Percentiles rank a stretch among this genome's conserved stretches.
These are phyloP conservation scores for Candida quercuum DNA, from an alignment of 805 yeast species.

Conservation along the genomic window DNA sequence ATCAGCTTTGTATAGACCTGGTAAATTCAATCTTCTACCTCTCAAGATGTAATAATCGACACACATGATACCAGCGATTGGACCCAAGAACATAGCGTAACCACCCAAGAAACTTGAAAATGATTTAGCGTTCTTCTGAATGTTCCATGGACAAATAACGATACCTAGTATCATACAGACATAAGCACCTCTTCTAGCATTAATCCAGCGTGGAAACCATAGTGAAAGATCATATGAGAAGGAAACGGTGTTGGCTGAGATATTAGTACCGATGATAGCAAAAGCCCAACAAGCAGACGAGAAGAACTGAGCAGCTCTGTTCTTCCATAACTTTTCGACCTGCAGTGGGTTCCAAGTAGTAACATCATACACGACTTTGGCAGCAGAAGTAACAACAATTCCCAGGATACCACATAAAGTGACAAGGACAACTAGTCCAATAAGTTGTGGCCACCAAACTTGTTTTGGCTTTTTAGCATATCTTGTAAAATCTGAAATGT, in stretches of 20 bases:
- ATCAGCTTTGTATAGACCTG: constrained; percentile 52
- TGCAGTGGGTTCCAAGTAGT: constrained; percentile 40
- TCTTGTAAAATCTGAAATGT: constrained; percentile 35
- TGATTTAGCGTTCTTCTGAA: constrained; percentile 45
- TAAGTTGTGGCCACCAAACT: constrained; percentile 27
- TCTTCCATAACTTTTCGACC: constrained; percentile 30
- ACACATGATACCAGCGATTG: constrained; percentile 69
- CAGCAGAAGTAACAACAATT: constrained; percentile 30
- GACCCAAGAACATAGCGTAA: constrained; percentile 70
- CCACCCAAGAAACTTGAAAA: constrained; percentile 75
- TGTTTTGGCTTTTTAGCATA: constrained; percentile 27
- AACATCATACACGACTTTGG: constrained; percentile 31
- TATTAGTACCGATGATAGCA: constrained; percentile 56
- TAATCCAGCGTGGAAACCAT: constrained; percentile 51
- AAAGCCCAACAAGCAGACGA: constrained; percentile 19
- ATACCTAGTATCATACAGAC: constrained; percentile 65
- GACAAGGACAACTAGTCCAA: constrained; percentile 26
- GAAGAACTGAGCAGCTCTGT: constrained; percentile 22
- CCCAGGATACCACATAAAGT: constrained; percentile 27
- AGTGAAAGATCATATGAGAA: constrained; percentile 56
- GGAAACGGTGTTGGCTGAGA: constrained; percentile 60
- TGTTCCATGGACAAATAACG: constrained; percentile 74
- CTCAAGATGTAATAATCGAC: constrained; percentile 57
- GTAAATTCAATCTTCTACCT: constrained; percentile 57
- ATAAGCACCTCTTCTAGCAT: constrained; percentile 56